phyloP scores from a whole-genome alignment of 768 basidiomycete genomes.

The Kwoniella bestiolae region DNA sequence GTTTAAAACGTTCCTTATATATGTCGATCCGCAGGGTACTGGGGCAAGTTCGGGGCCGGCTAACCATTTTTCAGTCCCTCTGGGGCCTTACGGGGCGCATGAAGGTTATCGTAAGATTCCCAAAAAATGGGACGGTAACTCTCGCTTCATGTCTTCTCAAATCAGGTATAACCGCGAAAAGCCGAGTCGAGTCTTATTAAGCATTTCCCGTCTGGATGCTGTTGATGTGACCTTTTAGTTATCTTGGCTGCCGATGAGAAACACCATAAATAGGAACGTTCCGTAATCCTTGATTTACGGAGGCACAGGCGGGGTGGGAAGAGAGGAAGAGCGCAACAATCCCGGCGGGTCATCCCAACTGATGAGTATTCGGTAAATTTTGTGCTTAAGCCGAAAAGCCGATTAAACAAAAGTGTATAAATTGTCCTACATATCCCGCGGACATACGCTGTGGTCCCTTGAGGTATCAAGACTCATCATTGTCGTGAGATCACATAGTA shows the following conservation, averaged over 20 bases:
- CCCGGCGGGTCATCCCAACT: too few species aligned
- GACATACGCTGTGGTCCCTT: too few species aligned
- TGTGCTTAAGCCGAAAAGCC: neutral
- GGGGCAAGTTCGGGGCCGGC: neutral
- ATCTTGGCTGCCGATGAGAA: too few species aligned
- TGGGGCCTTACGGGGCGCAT: conserved; percentile 1
- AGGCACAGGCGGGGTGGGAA: neutral
- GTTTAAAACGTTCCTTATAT: neutral
- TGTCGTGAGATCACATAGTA: too few species aligned
- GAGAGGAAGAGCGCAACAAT: neutral
- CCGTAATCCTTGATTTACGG: neutral
- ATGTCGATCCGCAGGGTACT: neutral
- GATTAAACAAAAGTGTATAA: neutral
- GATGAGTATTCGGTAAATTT: neutral
- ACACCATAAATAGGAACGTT: neutral
- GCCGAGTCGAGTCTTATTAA: too few species aligned
- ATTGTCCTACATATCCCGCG: neutral
- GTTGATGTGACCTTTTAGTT: too few species aligned
- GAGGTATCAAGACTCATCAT: too few species aligned
- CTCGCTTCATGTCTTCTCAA: neutral
- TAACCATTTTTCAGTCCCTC: neutral
- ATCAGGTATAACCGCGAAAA: neutral
- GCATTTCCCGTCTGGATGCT: too few species aligned
- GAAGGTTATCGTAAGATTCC: neutral
- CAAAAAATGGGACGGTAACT: neutral